Conservation (phyloP, 768 basidiomycete genomes). For the Lactifluus rugatus region DNA sequence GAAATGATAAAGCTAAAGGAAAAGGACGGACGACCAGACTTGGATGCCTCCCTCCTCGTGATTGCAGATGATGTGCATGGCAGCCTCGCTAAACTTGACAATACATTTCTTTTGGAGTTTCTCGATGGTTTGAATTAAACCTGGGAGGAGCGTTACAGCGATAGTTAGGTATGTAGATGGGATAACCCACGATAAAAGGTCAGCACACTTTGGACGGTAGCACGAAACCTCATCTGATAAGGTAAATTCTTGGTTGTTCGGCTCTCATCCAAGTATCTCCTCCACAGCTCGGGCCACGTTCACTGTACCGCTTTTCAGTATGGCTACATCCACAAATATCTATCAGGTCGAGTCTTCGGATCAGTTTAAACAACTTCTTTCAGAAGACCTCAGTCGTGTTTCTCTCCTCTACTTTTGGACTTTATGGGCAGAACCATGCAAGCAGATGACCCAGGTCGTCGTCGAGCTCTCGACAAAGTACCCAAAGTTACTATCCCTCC, state of each 20-base stretch:
- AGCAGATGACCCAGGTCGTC: conserved; percentile 77
- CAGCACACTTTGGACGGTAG: conserved; percentile 13
- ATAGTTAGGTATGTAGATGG: not conserved
- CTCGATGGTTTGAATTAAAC: conserved; percentile 71
- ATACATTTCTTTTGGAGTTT: conserved; percentile 79
- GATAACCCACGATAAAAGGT: conserved; percentile 17
- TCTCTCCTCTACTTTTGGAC: conserved; percentile 95
- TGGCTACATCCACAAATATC: conserved; percentile 28
- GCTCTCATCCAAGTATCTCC: not conserved
- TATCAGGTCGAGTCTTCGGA: conserved; percentile 47
- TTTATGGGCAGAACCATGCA: conserved; percentile 85
- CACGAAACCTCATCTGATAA: conserved; percentile 20
- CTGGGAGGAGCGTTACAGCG: conserved; percentile 28
- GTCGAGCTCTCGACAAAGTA: conserved; percentile 65
- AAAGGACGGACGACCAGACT: conserved; percentile 60
- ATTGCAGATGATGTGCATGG: conserved; percentile 79
- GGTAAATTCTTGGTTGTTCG: not conserved
- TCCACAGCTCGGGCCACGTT: too few relatives aligned
- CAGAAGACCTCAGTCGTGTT: conserved; percentile 64
- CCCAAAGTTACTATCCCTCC: conserved; percentile 57
- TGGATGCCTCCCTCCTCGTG: conserved; percentile 78
- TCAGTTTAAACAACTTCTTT: conserved; percentile 68
- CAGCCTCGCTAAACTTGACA: conserved; percentile 64
- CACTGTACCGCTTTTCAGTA: not conserved
- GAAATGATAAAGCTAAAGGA: conserved; percentile 23